Evolutionary conservation across 768 basidiomycete genomes (phyloP), one percentile per base, ranked within the genome.

Genomic region (Termitomyces eurrhizus): DNA sequence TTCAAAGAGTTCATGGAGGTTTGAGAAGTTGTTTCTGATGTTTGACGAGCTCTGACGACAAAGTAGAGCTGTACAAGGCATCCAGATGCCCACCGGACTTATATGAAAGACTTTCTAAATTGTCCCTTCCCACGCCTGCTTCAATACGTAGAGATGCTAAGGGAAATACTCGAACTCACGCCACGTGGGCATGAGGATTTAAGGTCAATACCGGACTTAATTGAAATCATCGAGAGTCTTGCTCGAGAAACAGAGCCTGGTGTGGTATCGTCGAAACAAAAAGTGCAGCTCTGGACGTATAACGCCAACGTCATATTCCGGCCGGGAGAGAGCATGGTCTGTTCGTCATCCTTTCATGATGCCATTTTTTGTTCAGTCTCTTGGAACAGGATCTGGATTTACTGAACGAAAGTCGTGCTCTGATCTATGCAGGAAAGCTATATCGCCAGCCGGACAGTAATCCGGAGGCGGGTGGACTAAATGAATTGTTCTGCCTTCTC

Each of bases 91-190:
- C 88, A 90, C 67, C 83, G 89, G 53, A 80, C 92, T 35, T 92
- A 93, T 65, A 90, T 99, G 84, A 94, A 94, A 70, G 88, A 81
- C 65, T 98, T 98, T 74, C 88, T 96, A 67, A 88, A 93, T 64
- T 85, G 94, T 52, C 93, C 96, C 2, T 93, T 96, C 54, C 89
- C 92, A 58, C 88, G 95, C 24, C 75, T 97, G 42, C 78, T 93
- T 46, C 88, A 94, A 45, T 98, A 98, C 70, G 88, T 92, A 61
- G 78, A 96, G 1, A 78, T 97, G 44, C 74, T 98, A 59, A 88
- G 88, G 64, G 79, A 81, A 39, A 89, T 98, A 63, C 74, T 90
- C 56, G 89, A 94, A n/a, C 86, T 88, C 61, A 86, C 93, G 0
- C 84, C 87, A 0, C 73, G 80, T 5, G 83, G 81, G 5, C 89